Base-by-base conservation (phyloP, 1,139 yeast genomes). In the Saccharomyces uvarum region DNA sequence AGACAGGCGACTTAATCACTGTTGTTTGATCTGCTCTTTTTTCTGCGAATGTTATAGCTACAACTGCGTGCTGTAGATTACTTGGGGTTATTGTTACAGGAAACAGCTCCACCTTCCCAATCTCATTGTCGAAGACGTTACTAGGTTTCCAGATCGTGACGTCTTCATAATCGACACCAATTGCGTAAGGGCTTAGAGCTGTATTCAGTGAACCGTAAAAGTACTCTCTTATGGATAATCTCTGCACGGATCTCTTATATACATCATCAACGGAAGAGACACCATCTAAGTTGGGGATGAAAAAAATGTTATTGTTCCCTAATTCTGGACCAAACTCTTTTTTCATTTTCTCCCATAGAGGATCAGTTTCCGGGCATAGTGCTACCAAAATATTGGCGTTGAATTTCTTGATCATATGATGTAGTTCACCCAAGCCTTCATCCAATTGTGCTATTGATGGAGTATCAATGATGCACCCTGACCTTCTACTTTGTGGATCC, bases 381-480 rank as follows among this genome's bases (percentile, higher is more conserved):
- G 84, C 83, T 1, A 84, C 77, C 1, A 84, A 64, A 2, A 78
- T 67, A 62, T 82, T 79, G 8, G 84, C 75, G 47, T 81, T 81
- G 16, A 67, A 62, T 24, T 54, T 51, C 13, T 58, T 51, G 4
- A 66, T 58, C 2, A 62, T 57, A 4, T 53, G 47, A 6, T 71
- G 72, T 51, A 69, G 44, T 52, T 73, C 73, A n/a, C 70, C 67
- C 13, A 61, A 70, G 50, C 76, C 74, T 28, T 80, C 77, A 58
- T 80, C 81, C 46, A 78, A 74, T 47, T 76, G 74, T 7, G 77
- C 69, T 16, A 84, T 69, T 0, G 87, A 74, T 0, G 98, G 96
- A 0, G 97, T 85, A 69, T 95, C 98, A 8, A 95, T 80, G 11
- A 95, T 76, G 14, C 83, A 61, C 0, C 98, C 98, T 4, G 85